Evolutionary conservation across 345 rosid species (phyloP), one percentile per base, ranked within the genome.

Genomic region (Anastatica hierochuntica): DNA sequence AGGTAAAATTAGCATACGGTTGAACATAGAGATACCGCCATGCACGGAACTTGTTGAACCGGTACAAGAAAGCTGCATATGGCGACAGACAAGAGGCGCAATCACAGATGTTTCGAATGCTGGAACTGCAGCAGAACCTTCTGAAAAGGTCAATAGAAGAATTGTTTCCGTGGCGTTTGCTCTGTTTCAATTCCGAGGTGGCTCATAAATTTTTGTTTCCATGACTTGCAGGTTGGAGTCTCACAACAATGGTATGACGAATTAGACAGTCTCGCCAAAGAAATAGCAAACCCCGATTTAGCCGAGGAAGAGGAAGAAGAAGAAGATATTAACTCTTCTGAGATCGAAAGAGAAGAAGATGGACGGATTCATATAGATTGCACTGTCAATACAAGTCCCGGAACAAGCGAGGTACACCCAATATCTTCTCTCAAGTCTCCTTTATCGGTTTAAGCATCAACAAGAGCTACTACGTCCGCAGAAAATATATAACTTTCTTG

Each of bases 181-280:
- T 38, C 49, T 37, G 31, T 5, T 57, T 21, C 38, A 13, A 11
- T 15, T 46, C 31, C 18, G 19, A 53, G 21, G 41, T 60, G 21
- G 26, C 56, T 67, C 34, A 30, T 4, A 8, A 39, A 2, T 14
- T 9, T 37, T 31, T 46, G 56, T 27, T 59, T 31, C n/a, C 38
- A 19, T 37, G 63, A 48, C 36, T 21, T 62, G 46, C 80, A 92
- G 96, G 90, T 85, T 61, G 90, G 95, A 62, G 72, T 65, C 37
- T 77, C 98, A 60, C 98, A 92, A 60, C 81, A 85, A 66, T 92
- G 94, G 90, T 92, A 81, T 30, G 90, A 92, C 73, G 94, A 81
- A 61, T 58, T 92, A 71, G 98, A 85, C 63, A 78, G 72, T 72
- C 76, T 92, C 68, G 86, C 88, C 54, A 83, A 79, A 68, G 57